Conservation (phyloP, 768 basidiomycete genomes). For the Kwoniella europaea region DNA sequence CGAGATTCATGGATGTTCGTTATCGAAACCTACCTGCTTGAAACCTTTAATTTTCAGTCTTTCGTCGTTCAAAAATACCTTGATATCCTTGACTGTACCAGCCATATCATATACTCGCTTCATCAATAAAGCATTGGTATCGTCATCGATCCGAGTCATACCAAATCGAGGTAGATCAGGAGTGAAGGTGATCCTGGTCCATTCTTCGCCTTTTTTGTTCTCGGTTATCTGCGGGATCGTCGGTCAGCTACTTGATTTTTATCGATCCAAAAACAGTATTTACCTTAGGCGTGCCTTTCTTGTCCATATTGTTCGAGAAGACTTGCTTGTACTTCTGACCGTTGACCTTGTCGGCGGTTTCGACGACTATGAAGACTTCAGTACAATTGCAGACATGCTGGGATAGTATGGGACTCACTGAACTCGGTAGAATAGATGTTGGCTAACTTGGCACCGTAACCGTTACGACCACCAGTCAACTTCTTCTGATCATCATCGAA, state of each 20-base stretch:
- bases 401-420: conserved; percentile 58
- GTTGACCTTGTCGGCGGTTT: conserved; percentile 87
- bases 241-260: background rate
- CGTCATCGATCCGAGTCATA: conserved; percentile 84
- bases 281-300: conserved; percentile 77
- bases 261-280: conserved; percentile 1
- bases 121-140: conserved; percentile 82
- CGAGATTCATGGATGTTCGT: no score
- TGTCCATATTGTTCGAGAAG: conserved; percentile 91
- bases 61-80: conserved; percentile 91
- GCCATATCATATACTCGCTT: conserved; percentile 97
- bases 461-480: conserved; percentile 96
- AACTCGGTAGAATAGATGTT: conserved; percentile 98
- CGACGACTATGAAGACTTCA: conserved; percentile 63
- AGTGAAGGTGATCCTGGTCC: conserved; percentile 87
- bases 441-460: conserved; percentile 96
- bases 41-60: conserved; percentile 90
- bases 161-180: conserved; percentile 92
- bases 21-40: conserved; percentile 63
- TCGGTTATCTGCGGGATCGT: conserved; percentile 70
- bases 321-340: conserved; percentile 92
- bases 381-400: background rate
- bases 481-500: conserved; percentile 99
- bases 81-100: conserved; percentile 89
- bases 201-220: conserved; percentile 84